Evolutionary conservation across 768 basidiomycete genomes (phyloP), one percentile per base, ranked within the genome.

Genomic region (Kwoniella europaea): DNA sequence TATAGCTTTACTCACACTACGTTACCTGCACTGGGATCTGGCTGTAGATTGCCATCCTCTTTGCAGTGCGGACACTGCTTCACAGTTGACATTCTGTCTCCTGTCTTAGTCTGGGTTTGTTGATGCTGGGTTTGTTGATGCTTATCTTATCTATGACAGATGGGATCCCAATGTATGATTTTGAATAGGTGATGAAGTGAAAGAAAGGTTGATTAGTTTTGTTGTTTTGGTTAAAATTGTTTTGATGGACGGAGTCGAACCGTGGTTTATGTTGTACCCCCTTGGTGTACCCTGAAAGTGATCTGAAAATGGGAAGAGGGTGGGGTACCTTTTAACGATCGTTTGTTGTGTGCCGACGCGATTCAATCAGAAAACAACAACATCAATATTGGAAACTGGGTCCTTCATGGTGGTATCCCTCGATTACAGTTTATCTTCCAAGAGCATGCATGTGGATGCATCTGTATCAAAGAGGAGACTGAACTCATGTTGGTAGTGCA

Each of bases 11-110:
- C 74, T 44, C 58, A 75, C 74, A 65, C 55, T 29, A 72, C 64
- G 46, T 71, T 71, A 53, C 74, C 74, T 12, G 67, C 58, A 20
- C 60, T 71, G 27, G 43, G 64, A 44, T 75, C 74, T 9, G 74
- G 72, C 35, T 69, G 53, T 4, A 75, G 60, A 13, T 63, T 46
- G 15, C 35, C n/a, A 22, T 57, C 56, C 44, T 41, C 53, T 27
- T 55, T 60, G 57, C 74, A 75, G 13, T 57, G 10, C 16, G 63
- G 60, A 55, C 74, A 75, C 12, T 41, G n/a, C 54, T 72, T 71
- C 35, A 68, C 29, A 22, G 43, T 69, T 22, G 66, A 57, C 66
- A 67, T 67, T 20, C 15, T 63, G 29, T 18, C 22, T 42, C 16
- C 13, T 16, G 29, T 18, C 20, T 10, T 20, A 42, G 41, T 41